Evolutionary conservation across 176 grass and related monocot genomes (phyloP).

Genomic region (Coix lacrymajobi): DNA sequence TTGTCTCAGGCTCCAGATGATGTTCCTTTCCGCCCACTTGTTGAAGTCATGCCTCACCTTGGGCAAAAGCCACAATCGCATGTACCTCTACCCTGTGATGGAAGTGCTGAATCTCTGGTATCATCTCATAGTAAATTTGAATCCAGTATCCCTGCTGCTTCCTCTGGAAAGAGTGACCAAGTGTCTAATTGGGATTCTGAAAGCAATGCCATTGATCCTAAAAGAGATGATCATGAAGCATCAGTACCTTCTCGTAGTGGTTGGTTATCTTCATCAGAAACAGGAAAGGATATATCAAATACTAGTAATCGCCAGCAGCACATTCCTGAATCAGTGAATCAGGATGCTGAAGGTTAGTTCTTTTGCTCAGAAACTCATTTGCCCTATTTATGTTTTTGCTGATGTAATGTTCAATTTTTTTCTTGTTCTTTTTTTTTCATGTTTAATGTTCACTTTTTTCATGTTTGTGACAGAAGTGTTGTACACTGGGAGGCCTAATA

Average conservation of each 20-base stretch:
- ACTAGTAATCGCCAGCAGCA: constrained; percentile 18
- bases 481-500: constrained; percentile 58
- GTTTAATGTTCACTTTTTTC: constrained; percentile 14
- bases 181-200: constrained; percentile 29
- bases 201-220: constrained; percentile 26
- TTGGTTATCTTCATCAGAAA: constrained; percentile 20
- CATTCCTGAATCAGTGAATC: constrained; percentile 38
- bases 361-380: not conserved
- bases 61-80: constrained; percentile 36
- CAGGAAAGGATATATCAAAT: constrained; percentile 14
- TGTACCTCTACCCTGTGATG: not conserved
- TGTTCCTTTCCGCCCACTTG: constrained; percentile 59
- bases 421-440: too few relatives aligned
- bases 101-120: constrained; percentile 42
- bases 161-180: constrained; percentile 37
- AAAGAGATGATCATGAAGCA: constrained; percentile 36
- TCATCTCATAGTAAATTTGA: constrained; percentile 48
- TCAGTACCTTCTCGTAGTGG: not conserved
- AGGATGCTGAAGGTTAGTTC: constrained; percentile 59
- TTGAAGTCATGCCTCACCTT: constrained; percentile 87
- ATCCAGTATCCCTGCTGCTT: constrained; percentile 24
- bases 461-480: constrained; percentile 68
- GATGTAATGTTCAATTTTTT: constrained; percentile 9
- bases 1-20: constrained; percentile 68
- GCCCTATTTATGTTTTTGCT: not conserved